Conservation (phyloP, 78 protist species). For the Planoprotostelium fungivorum region DNA sequence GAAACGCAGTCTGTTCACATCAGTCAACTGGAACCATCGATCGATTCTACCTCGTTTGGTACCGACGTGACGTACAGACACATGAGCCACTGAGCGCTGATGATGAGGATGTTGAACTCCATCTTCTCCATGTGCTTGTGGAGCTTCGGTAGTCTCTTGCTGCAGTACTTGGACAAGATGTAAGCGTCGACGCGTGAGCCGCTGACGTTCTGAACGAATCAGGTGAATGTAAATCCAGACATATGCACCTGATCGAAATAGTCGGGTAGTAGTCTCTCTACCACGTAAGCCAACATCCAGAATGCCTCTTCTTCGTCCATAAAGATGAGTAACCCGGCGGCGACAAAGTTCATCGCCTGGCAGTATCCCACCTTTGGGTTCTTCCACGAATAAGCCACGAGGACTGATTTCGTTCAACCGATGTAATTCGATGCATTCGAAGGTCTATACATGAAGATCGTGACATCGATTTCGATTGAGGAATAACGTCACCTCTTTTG, state of each 20-base stretch:
- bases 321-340: slow-evolving; percentile 68
- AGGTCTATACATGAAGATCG: no score
- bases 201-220: background rate
- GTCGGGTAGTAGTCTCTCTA: slow-evolving; percentile 57
- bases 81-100: background rate
- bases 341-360: slow-evolving; percentile 75
- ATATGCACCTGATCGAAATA: slow-evolving; percentile 28
- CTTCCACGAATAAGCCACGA: slow-evolving; percentile 42
- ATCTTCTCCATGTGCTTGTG: background rate
- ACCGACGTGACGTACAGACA: background rate
- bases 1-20: background rate
- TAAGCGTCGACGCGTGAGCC: background rate
- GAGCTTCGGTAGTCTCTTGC: background rate
- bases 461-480: background rate
- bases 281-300: slow-evolving; percentile 69
- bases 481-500: background rate
- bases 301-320: slow-evolving; percentile 76
- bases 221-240: background rate
- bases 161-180: background rate
- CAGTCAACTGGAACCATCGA: background rate
- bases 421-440: no score
- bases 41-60: background rate
- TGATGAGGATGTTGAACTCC: background rate
- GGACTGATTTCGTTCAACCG: slow-evolving; percentile 5
- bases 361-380: slow-evolving; percentile 81